phyloP scores from a whole-genome alignment of 805 yeast genomes.

The Candida broadrunensis region DNA sequence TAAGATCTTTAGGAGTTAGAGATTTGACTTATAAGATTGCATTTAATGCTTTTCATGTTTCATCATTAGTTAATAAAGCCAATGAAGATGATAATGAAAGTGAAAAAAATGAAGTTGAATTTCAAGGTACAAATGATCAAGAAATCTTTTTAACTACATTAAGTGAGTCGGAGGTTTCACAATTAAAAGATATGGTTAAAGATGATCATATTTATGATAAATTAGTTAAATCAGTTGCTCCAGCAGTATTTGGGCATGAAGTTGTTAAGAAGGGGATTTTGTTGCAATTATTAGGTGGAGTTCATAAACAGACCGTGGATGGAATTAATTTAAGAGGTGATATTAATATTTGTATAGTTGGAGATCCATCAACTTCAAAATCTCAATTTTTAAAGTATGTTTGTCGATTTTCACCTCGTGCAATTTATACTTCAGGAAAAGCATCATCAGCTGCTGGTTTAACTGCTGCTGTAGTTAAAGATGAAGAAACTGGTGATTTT shows the following conservation, averaged over 20 bases:
- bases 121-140: conserved; percentile 65
- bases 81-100: conserved; percentile 18
- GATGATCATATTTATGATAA: conserved; percentile 82
- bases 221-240: conserved; percentile 85
- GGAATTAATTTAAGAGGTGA: conserved; percentile 96
- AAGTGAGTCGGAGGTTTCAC: conserved; percentile 78
- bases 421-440: conserved; percentile 96
- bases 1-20: conserved; percentile 87
- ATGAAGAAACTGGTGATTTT: conserved; percentile 95
- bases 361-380: conserved; percentile 97
- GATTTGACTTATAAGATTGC: conserved; percentile 91
- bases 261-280: conserved; percentile 88
- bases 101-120: conserved; percentile 22
- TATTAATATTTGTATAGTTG: conserved; percentile 92
- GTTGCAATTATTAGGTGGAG: conserved; percentile 90
- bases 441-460: conserved; percentile 99
- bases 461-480: conserved; percentile 96
- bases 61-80: conserved; percentile 50
- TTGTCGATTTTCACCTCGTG: conserved; percentile 85
- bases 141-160: conserved; percentile 75
- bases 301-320: conserved; percentile 88
- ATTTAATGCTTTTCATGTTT: conserved; percentile 87
- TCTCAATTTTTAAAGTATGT: conserved; percentile 95
- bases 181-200: conserved; percentile 85
- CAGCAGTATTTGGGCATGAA: conserved; percentile 96